A percentile compares a stretch with the other conserved stretches of the same genome.
phyloP scores from a whole-genome alignment of 306 rosid genomes.

The Fagus sylvatica region DNA sequence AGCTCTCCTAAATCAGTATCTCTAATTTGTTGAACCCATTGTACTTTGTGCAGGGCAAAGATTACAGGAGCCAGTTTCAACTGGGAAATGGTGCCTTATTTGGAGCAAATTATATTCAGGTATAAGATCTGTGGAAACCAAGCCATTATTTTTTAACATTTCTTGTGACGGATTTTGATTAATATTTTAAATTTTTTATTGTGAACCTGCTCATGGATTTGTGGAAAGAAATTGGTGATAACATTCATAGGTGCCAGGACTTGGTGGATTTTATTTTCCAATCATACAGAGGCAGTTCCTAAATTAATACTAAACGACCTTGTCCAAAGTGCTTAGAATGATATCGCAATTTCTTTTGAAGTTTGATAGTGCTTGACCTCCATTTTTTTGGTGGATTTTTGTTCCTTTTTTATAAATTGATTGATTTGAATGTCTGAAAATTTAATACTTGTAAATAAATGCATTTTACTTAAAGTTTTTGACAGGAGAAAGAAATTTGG shows the following conservation, averaged over 20 bases:
- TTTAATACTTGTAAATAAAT: neutral
- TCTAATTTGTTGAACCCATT: neutral
- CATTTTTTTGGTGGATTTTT: neutral
- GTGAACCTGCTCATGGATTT: neutral
- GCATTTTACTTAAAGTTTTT: no score
- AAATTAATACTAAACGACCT: neutral
- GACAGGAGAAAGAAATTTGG: neutral
- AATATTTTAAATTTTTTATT: neutral
- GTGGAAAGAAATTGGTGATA: neutral
- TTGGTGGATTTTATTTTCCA: no score
- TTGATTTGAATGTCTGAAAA: neutral
- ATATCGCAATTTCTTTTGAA: no score
- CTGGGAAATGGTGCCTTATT: slow-evolving; percentile 92
- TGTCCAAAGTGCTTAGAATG: neutral
- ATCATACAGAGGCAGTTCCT: neutral
- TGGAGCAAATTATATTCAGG: slow-evolving; percentile 99
- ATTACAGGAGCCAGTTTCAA: slow-evolving; percentile 88
- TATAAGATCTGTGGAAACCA: slow-evolving; percentile 21
- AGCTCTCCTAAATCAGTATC: neutral
- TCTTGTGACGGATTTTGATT: neutral
- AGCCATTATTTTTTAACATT: neutral
- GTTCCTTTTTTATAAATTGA: neutral
- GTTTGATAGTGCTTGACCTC: neutral
- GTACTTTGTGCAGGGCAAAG: slow-evolving; percentile 64
- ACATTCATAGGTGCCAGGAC: neutral